These are phyloP conservation scores for Fusarium coicis DNA, from an alignment of 2,329 filamentous ascomycete genomes.

Conservation along the genomic window DNA sequence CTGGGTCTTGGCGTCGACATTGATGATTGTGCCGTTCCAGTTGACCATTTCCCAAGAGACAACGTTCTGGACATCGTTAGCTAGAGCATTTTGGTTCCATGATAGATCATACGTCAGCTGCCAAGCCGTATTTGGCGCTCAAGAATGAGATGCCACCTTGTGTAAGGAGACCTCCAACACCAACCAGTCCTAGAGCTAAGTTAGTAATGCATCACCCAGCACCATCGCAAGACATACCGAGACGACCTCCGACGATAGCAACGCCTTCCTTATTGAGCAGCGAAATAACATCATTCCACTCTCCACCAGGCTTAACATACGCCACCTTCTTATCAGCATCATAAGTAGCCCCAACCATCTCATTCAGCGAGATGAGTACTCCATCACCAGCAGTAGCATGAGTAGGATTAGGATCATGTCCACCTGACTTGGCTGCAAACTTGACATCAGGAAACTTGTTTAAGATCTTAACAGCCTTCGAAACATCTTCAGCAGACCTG, in stretches of 20 bases:
- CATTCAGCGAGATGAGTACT: slow-evolving; percentile 12
- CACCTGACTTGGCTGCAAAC: slow-evolving; percentile 19
- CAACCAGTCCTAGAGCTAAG: not conserved
- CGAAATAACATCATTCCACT: slow-evolving; percentile 29
- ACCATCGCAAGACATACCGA: not conserved
- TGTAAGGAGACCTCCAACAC: slow-evolving; percentile 13
- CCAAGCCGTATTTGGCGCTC: slow-evolving; percentile 22
- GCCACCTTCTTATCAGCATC: slow-evolving; percentile 9
- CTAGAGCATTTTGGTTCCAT: fast-evolving
- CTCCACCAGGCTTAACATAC: slow-evolving; percentile 23
- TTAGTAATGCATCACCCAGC: not conserved
- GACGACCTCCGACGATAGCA: slow-evolving; percentile 1
- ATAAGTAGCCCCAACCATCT: slow-evolving; percentile 8
- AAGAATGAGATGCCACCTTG: slow-evolving; percentile 19
- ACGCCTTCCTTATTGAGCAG: not conserved
- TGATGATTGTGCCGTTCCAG: slow-evolving; percentile 15
- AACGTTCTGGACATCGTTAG: slow-evolving; percentile 2
- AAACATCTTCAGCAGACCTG: slow-evolving; percentile 6
- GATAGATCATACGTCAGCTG: slow-evolving; percentile 1
- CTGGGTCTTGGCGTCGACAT: not conserved
- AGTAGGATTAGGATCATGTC: slow-evolving; percentile 13
- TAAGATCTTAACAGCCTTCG: slow-evolving; percentile 4
- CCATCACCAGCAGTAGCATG: slow-evolving; percentile 15
- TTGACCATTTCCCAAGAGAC: slow-evolving; percentile 20
- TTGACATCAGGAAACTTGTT: slow-evolving; percentile 23